phyloP scores from a whole-genome alignment of 2,329 filamentous ascomycete species.

The Curvularia spicifera region DNA sequence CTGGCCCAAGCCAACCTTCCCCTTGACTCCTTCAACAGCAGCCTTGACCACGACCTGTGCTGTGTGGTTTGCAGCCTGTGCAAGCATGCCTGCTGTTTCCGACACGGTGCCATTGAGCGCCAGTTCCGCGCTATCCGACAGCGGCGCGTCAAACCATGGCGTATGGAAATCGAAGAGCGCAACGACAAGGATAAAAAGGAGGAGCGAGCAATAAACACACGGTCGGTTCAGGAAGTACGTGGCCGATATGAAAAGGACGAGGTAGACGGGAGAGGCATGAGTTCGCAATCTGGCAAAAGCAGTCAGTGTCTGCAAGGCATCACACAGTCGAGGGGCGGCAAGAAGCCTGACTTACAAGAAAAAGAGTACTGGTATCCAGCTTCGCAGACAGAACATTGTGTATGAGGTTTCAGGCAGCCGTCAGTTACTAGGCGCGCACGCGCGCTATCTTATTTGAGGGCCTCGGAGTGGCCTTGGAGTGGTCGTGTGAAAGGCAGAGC shows the following conservation, averaged over 20 bases:
- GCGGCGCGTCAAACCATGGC: conserved; percentile 91
- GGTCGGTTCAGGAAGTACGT: conserved; percentile 96
- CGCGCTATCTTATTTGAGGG: conserved; percentile 4
- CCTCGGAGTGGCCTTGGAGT: conserved; percentile 2
- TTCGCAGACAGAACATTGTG: conserved; percentile 70
- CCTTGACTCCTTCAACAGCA: conserved; percentile 37
- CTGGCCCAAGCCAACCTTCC: conserved; percentile 32
- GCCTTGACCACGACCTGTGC: conserved; percentile 38
- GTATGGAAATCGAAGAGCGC: conserved; percentile 93
- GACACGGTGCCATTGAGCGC: conserved; percentile 43
- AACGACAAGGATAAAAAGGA: conserved; percentile 92
- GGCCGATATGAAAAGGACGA: conserved; percentile 70
- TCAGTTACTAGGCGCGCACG: conserved; percentile 21
- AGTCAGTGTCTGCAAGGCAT: conserved; percentile 15
- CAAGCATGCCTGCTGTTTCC: conserved; percentile 69
- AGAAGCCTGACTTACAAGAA: conserved; percentile 54
- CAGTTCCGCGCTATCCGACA: conserved; percentile 41
- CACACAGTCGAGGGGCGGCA: neutral
- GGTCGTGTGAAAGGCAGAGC: conserved; percentile 4
- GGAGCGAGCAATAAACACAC: conserved; percentile 96
- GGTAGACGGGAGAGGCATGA: conserved; percentile 57
- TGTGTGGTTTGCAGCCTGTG: conserved; percentile 67
- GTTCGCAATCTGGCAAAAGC: conserved; percentile 45
- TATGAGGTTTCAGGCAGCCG: neutral
- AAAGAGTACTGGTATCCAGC: conserved; percentile 59